These are phyloP conservation scores for Berkeleyomyces rouxiae DNA, from an alignment of 2,329 filamentous ascomycete species.

Conservation along the genomic window DNA sequence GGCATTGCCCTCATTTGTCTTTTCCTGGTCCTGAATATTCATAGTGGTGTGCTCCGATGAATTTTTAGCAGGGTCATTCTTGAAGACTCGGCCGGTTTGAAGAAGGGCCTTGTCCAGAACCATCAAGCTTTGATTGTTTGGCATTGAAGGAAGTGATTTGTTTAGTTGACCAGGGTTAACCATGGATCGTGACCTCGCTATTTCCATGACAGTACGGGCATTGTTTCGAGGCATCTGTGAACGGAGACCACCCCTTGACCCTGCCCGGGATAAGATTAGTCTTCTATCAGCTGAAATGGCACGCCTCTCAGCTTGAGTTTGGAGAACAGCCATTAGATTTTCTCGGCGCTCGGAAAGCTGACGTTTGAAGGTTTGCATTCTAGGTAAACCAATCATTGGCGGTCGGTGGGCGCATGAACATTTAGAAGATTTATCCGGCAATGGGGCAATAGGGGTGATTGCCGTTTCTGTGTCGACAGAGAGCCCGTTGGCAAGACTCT, in stretches of 20 bases:
- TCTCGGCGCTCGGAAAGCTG: slow-evolving; percentile 68
- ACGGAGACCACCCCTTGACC: slow-evolving; percentile 17
- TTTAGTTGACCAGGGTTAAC: background rate
- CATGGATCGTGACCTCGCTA: background rate
- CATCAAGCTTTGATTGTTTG: background rate
- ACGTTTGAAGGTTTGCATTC: slow-evolving; percentile 62
- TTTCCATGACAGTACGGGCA: slow-evolving; percentile 28
- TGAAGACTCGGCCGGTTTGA: background rate
- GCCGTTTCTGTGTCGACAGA: background rate
- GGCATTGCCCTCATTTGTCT: background rate
- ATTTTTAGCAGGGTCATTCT: background rate
- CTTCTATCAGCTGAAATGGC: slow-evolving; percentile 49
- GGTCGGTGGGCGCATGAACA: background rate
- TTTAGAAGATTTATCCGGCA: background rate
- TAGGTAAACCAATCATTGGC: slow-evolving; percentile 41
- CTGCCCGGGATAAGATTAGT: slow-evolving; percentile 20
- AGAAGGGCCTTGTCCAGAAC: background rate
- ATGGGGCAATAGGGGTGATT: background rate
- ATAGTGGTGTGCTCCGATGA: background rate
- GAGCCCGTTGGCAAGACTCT: no score
- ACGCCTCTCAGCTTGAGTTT: slow-evolving; percentile 49
- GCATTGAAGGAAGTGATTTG: background rate
- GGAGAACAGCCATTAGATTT: slow-evolving; percentile 49
- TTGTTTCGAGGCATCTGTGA: slow-evolving; percentile 27
- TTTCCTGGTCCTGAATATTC: background rate